These are phyloP conservation scores for Penicillium sp. DNA, from an alignment of 2,329 filamentous ascomycete genomes.

Conservation along the genomic window DNA sequence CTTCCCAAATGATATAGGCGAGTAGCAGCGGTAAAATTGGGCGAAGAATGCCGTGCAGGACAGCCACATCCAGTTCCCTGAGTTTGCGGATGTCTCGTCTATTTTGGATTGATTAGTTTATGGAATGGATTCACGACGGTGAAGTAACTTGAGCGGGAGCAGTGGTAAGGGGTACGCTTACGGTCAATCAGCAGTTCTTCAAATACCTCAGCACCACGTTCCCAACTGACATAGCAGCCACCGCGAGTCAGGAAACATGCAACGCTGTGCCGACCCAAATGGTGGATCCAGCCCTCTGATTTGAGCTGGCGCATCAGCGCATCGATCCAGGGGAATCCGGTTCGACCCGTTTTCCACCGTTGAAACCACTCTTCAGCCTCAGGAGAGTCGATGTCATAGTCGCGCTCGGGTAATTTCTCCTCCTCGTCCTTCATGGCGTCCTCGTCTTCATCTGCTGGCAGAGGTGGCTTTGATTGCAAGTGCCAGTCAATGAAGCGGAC, in stretches of 20 bases:
- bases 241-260: slow-evolving; percentile 80
- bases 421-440: slow-evolving; percentile 30
- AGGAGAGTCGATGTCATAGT: slow-evolving; percentile 65
- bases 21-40: slow-evolving; percentile 39
- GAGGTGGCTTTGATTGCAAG: slow-evolving; percentile 61
- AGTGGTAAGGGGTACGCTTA: slow-evolving; percentile 10
- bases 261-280: slow-evolving; percentile 75
- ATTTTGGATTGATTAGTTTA: not conserved
- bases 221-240: slow-evolving; percentile 78
- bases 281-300: slow-evolving; percentile 77
- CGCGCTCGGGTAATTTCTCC: slow-evolving; percentile 55
- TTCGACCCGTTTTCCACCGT: slow-evolving; percentile 69
- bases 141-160: not conserved
- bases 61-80: slow-evolving; percentile 55
- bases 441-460: not conserved
- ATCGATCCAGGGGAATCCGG: slow-evolving; percentile 81
- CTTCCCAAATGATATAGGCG: slow-evolving; percentile 70
- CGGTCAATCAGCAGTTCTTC: slow-evolving; percentile 74
- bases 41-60: slow-evolving; percentile 72
- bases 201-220: slow-evolving; percentile 76
- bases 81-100: slow-evolving; percentile 34
- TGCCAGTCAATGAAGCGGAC: slow-evolving; percentile 81
- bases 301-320: slow-evolving; percentile 76
- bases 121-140: not conserved
- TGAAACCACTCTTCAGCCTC: slow-evolving; percentile 67